Conservation (phyloP, 371 early-diverging fungal genomes). For the Mortierella sp. region DNA sequence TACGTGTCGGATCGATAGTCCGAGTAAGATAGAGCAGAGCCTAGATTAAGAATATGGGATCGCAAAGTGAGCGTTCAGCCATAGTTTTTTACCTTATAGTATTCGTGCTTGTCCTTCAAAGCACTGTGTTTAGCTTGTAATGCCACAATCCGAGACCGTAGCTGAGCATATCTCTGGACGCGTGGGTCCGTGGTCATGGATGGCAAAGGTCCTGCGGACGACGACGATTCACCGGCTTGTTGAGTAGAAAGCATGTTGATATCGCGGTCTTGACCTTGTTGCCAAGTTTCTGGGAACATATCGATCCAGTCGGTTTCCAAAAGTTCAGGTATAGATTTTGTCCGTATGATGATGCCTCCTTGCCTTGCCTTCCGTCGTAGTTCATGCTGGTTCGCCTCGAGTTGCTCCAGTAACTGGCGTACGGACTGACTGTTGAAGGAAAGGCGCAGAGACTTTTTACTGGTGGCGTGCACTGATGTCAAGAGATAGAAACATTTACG, state of each 20-base stretch:
- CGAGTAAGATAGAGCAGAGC: too few relatives aligned
- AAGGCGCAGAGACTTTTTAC: constrained; percentile 30
- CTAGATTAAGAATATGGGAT: background rate
- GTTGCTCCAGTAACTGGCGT: constrained; percentile 43
- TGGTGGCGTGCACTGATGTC: constrained; percentile 29
- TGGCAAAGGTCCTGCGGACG: constrained; percentile 8
- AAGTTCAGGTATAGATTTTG: constrained; percentile 30
- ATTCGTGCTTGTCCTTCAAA: constrained; percentile 32
- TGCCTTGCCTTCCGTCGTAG: constrained; percentile 27
- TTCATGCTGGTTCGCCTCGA: constrained; percentile 38
- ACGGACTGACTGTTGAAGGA: constrained; percentile 41
- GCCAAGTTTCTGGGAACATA: constrained; percentile 46
- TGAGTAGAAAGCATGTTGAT: background rate
- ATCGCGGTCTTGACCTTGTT: constrained; percentile 9
- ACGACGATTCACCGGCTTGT: background rate
- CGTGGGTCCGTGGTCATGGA: background rate
- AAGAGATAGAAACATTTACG: background rate
- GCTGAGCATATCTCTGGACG: constrained; percentile 29
- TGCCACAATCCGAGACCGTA: constrained; percentile 33
- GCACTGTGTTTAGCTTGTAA: constrained; percentile 26
- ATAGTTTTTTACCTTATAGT: constrained; percentile 32
- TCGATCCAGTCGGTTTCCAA: constrained; percentile 45
- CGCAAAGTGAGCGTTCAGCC: background rate
- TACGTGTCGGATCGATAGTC: background rate
- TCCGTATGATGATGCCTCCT: constrained; percentile 49